Percentiles rank a stretch among this genome's conserved stretches.
phyloP scores from a whole-genome alignment of 208 protist genomes.

The Tritrichomonas musculus region DNA sequence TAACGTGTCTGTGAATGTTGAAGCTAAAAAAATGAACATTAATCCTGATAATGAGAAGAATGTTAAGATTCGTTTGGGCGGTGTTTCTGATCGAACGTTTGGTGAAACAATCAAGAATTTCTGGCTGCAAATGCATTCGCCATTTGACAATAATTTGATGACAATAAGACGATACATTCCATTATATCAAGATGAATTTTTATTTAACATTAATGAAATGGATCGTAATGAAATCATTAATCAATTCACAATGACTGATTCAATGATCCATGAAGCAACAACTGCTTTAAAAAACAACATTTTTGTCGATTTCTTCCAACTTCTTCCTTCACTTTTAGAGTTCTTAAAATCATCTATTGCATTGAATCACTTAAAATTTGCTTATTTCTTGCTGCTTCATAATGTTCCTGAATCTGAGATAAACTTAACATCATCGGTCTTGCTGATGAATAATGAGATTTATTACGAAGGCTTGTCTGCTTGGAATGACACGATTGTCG shows the following conservation, averaged over 20 bases:
- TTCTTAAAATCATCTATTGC: neutral
- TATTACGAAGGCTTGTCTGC: too few species aligned
- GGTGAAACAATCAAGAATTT: neutral
- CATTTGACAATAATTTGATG: neutral
- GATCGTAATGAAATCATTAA: neutral
- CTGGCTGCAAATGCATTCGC: neutral
- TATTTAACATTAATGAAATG: neutral
- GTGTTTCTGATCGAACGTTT: neutral
- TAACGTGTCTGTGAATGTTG: neutral
- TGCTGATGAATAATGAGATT: neutral
- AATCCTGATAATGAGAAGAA: neutral
- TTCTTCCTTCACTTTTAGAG: neutral
- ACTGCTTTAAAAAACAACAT: neutral
- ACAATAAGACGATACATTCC: neutral
- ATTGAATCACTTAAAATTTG: neutral
- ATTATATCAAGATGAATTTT: neutral
- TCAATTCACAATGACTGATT: neutral
- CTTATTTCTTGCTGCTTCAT: neutral
- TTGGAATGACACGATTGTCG: neutral
- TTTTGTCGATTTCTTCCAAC: neutral
- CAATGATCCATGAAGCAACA: neutral
- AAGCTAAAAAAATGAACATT: neutral
- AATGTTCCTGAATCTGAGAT: neutral
- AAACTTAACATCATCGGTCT: neutral
- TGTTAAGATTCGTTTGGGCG: too few species aligned